A percentile compares a stretch with the other conserved stretches of the same genome.
Evolutionary conservation across 257 asterid genomes (phyloP).

Genomic region (Solanum peruvianum): DNA sequence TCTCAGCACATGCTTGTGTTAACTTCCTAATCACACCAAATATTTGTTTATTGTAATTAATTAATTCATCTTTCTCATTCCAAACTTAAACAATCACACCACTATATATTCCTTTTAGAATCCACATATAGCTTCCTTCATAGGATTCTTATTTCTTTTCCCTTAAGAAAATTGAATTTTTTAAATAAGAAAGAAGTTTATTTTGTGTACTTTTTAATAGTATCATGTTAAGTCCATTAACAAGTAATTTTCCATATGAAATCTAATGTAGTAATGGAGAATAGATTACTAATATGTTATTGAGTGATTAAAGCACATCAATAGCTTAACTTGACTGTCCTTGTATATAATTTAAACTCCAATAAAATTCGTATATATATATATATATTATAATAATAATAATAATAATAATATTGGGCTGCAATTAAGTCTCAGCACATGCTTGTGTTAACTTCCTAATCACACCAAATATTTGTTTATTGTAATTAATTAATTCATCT

Average conservation of each 20-base stretch:
- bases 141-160: not conserved
- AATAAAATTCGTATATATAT: not conserved
- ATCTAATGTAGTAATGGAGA: not conserved
- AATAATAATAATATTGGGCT: not conserved
- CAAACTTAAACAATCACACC: not conserved
- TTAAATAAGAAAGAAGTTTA: not conserved
- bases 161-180: not conserved
- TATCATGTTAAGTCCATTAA: not conserved
- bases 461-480: conserved; percentile 17
- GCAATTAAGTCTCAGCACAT: conserved; percentile 49
- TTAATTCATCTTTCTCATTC: not conserved
- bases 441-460: conserved; percentile 25
- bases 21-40: conserved; percentile 25
- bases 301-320: not conserved
- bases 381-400: not conserved
- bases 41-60: conserved; percentile 3
- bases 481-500: not conserved
- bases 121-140: not conserved
- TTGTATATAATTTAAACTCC: not conserved
- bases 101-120: not conserved
- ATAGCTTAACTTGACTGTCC: not conserved
- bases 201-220: not conserved
- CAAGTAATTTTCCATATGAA: not conserved
- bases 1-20: conserved; percentile 37
- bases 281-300: not conserved